Evolutionary conservation across 2,329 filamentous ascomycete genomes (phyloP), one percentile per base, ranked within the genome.

Genomic region (Penicillium freii): DNA sequence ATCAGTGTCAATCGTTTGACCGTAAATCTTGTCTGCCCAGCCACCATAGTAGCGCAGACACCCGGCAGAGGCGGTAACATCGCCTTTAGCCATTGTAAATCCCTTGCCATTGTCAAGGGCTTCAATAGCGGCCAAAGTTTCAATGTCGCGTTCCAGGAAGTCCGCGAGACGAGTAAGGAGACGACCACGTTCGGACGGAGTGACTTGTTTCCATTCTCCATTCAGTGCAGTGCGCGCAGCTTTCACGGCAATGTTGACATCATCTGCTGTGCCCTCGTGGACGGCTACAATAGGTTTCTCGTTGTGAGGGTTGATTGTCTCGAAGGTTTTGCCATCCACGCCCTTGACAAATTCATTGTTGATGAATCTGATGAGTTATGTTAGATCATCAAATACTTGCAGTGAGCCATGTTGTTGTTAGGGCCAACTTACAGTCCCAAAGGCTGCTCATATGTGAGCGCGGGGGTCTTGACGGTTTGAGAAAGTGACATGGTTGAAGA

Each of bases 61-160:
- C 2, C 39, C 51, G 5, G 53, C 42, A 6, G 45, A 29, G 19
- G 33, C 31, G 2, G 9, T 45, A 6, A 59, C 50, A 17, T 61
- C 59, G 2, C 48, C 53, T 31, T 52, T 56, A 0, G 59, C 59
- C 52, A 54, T 51, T 21, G 52, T 57, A 9, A 56, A 19, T 23
- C 19, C 45, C 21, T 61, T 61, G 1, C 59, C 59, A 31, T 56
- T 59, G n/a, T 61, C 59, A 19, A 56, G 40, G 6, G 59, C 52
- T 48, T 61, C 59, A n/a, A 61, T 51, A 11, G 56, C 40, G 4
- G 59, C 59, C n/a, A 61, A 5, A 2, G 23, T 59, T 0, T 59
- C 56, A 6, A 56, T 51, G 8, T 61, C 56, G 1, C 48, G 46
- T 21, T 59, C 59, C 2, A 59, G 10, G 11, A 61, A 39, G 23